Conservation (phyloP, 768 basidiomycete species). For the Collybia nuda region DNA sequence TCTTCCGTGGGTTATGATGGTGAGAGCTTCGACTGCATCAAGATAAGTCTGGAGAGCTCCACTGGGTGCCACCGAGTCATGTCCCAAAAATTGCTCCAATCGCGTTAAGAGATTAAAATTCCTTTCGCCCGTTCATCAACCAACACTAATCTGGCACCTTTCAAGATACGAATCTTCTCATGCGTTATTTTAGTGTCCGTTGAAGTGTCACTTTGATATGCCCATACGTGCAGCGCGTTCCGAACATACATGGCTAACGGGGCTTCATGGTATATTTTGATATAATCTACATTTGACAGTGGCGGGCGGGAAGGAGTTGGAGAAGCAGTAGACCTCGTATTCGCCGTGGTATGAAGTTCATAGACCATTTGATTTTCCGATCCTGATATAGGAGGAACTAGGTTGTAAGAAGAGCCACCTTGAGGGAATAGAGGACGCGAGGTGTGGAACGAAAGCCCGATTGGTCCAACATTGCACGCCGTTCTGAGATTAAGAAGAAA, state of each 20-base stretch:
- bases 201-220: constrained; percentile 18
- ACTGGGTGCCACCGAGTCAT: no score
- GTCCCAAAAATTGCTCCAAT: no score
- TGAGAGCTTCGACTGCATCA: no score
- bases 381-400: not conserved
- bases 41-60: no score
- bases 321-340: not conserved
- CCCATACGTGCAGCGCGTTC: constrained; percentile 51
- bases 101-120: constrained; percentile 37
- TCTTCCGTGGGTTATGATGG: no score
- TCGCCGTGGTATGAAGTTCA: not conserved
- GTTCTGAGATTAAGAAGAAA: constrained; percentile 43
- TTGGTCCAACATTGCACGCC: constrained; percentile 36
- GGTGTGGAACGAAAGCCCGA: constrained; percentile 51
- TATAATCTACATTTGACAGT: constrained; percentile 41
- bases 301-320: constrained; percentile 6
- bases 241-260: constrained; percentile 46
- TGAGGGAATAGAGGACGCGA: constrained; percentile 1
- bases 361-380: not conserved
- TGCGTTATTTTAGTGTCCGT: not conserved
- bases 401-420: not conserved
- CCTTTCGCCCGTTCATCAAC: constrained; percentile 47
- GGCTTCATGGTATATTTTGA: constrained; percentile 62
- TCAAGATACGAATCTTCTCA: constrained; percentile 43
- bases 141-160: constrained; percentile 46